These are phyloP conservation scores for Anthostomella pinea DNA, from an alignment of 2,329 filamentous ascomycete genomes.

Conservation along the genomic window DNA sequence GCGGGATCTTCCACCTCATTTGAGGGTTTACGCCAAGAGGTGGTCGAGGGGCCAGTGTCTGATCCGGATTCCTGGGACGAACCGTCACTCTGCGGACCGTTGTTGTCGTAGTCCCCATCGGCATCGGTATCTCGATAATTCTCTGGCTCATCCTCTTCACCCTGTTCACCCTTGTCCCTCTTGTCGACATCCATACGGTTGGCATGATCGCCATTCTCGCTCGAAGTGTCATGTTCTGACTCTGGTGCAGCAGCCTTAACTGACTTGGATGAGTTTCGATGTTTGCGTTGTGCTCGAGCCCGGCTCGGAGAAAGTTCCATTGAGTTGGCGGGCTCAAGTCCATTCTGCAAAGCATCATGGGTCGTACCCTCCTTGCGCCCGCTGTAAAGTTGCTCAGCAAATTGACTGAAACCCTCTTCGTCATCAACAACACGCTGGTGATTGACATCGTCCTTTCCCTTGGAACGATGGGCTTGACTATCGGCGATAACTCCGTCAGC, in stretches of 20 bases:
- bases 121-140: constrained; percentile 7
- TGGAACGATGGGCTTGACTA: not conserved
- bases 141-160: constrained; percentile 6
- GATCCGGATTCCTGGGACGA: not conserved
- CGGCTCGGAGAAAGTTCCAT: too few relatives aligned
- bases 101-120: constrained; percentile 5
- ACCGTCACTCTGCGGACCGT: not conserved
- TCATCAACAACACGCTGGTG: not conserved
- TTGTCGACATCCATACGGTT: constrained; percentile 7
- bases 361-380: constrained; percentile 13
- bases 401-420: constrained; percentile 18
- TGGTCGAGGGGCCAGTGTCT: too few relatives aligned
- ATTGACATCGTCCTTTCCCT: not conserved
- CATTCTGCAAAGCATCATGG: constrained; percentile 1
- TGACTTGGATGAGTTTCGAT: not conserved
- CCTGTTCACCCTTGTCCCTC: too few relatives aligned
- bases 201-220: constrained; percentile 4
- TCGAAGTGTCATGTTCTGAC: constrained; percentile 1
- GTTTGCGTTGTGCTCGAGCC: not conserved
- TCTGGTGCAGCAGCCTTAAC: not conserved
- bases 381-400: constrained; percentile 24
- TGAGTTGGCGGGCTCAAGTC: not conserved
- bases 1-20: not conserved
- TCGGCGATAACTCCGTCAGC: not conserved
- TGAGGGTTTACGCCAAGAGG: too few relatives aligned